phyloP scores from a whole-genome alignment of 192 early-diverging fungal species.

The Kappamyces sp. region DNA sequence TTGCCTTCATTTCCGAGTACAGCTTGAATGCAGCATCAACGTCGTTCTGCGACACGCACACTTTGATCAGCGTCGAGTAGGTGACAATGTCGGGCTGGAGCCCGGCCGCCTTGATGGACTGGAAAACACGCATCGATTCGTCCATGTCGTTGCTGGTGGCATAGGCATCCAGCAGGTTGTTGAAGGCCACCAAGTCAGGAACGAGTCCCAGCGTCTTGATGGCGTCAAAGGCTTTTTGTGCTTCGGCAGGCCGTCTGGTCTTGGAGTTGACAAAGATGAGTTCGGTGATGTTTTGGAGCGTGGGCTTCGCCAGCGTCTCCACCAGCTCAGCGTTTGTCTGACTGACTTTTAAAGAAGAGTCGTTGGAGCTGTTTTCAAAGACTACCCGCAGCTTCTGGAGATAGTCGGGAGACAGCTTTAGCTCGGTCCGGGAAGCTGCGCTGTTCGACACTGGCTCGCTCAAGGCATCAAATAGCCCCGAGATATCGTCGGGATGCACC shows the following conservation, averaged over 20 bases:
- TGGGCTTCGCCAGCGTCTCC: constrained; percentile 7
- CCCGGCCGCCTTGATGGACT: constrained; percentile 45
- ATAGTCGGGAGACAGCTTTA: constrained; percentile 18
- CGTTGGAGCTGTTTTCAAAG: background rate
- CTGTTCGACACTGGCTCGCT: constrained; percentile 2
- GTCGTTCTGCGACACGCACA: constrained; percentile 49
- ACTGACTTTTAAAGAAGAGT: no score
- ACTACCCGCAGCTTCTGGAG: constrained; percentile 6
- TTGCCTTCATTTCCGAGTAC: constrained; percentile 31
- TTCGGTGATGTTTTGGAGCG: constrained; percentile 20
- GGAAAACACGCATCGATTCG: constrained; percentile 57
- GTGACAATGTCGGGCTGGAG: constrained; percentile 57
- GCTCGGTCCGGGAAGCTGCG: no score
- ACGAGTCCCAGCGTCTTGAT: constrained; percentile 51
- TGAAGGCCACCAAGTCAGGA: constrained; percentile 65
- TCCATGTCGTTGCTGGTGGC: constrained; percentile 58
- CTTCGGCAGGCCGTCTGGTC: constrained; percentile 50
- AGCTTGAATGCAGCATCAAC: constrained; percentile 69
- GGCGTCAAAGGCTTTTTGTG: constrained; percentile 55
- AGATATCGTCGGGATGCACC: constrained; percentile 18
- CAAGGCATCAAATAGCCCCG: constrained; percentile 21
- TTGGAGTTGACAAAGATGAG: constrained; percentile 56
- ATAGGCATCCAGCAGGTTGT: constrained; percentile 75
- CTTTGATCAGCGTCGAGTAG: constrained; percentile 68
- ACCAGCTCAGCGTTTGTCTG: constrained; percentile 1